phyloP scores from a whole-genome alignment of 495 filamentous ascomycete species.

The Elasticomyces elasticus region DNA sequence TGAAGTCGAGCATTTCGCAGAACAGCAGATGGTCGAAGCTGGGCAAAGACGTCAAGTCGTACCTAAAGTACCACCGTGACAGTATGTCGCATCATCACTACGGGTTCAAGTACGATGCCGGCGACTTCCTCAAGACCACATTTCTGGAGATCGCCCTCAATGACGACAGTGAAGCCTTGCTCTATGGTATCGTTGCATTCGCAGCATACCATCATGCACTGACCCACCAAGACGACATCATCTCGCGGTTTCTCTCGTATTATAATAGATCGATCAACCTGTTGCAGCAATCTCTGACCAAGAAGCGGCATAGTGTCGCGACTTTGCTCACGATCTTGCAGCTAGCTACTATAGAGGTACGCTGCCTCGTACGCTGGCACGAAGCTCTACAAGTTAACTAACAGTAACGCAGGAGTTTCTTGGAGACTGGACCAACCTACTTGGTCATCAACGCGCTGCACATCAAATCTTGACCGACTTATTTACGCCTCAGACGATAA shows the following conservation, averaged over 20 bases:
- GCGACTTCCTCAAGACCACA: conserved; percentile 60
- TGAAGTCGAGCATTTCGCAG: conserved; percentile 9
- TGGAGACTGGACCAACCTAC: conserved; percentile 86
- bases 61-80: conserved; percentile 66
- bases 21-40: conserved; percentile 38
- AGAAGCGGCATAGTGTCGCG: conserved; percentile 58
- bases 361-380: conserved; percentile 16
- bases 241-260: conserved; percentile 75
- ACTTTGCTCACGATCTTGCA: conserved; percentile 84
- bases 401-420: conserved; percentile 64
- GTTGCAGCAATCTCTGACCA: conserved; percentile 60
- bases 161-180: conserved; percentile 57
- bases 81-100: conserved; percentile 73
- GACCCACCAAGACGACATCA: conserved; percentile 48
- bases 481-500: conserved; percentile 66
- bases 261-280: conserved; percentile 79
- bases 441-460: conserved; percentile 87
- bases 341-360: conserved; percentile 86
- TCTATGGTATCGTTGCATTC: conserved; percentile 86
- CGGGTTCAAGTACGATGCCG: conserved; percentile 55
- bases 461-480: conserved; percentile 67
- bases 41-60: conserved; percentile 61
- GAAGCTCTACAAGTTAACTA: too few species aligned
- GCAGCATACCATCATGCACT: conserved; percentile 78
- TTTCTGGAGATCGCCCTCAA: conserved; percentile 62